A percentile compares a stretch with the other conserved stretches of the same genome.
phyloP scores from a whole-genome alignment of 2,329 filamentous ascomycete species.

The Sclerotinia glacialis region DNA sequence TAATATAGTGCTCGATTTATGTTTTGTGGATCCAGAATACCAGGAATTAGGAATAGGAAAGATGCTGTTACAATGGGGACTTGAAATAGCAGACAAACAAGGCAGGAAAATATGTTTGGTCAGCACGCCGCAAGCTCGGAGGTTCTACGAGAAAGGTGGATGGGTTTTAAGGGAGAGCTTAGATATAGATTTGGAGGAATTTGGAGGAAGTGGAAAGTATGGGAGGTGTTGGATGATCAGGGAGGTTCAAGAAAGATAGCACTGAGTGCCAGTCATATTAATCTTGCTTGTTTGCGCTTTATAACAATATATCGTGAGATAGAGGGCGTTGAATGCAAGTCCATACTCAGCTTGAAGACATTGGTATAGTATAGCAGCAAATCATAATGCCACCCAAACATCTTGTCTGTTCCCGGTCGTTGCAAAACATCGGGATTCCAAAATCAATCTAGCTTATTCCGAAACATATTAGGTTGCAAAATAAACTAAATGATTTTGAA shows the following conservation, averaged over 20 bases:
- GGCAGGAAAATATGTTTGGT: slow-evolving; percentile 26
- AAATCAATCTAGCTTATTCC: no score
- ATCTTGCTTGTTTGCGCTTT: not conserved
- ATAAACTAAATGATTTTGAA: no score
- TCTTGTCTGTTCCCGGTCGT: no score
- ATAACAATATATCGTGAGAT: no score
- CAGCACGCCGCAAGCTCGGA: slow-evolving; percentile 28
- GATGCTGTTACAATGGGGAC: slow-evolving; percentile 25
- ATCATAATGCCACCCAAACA: no score
- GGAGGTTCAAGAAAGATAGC: not conserved
- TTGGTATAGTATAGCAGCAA: no score
- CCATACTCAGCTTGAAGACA: not conserved
- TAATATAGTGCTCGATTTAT: slow-evolving; percentile 24
- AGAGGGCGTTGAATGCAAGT: not conserved
- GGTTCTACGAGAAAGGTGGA: slow-evolving; percentile 32
- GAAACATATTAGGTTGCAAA: no score
- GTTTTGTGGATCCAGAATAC: slow-evolving; percentile 29
- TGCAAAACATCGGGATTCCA: no score
- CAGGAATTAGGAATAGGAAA: slow-evolving; percentile 28
- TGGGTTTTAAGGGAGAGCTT: slow-evolving; percentile 36
- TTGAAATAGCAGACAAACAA: slow-evolving; percentile 23
- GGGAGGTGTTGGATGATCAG: slow-evolving; percentile 29
- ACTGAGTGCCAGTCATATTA: not conserved
- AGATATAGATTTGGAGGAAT: slow-evolving; percentile 24
- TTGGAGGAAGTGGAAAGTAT: slow-evolving; percentile 28